Evolutionary conservation across 2,329 filamentous ascomycete genomes (phyloP).

Genomic region (Eutypa lata): DNA sequence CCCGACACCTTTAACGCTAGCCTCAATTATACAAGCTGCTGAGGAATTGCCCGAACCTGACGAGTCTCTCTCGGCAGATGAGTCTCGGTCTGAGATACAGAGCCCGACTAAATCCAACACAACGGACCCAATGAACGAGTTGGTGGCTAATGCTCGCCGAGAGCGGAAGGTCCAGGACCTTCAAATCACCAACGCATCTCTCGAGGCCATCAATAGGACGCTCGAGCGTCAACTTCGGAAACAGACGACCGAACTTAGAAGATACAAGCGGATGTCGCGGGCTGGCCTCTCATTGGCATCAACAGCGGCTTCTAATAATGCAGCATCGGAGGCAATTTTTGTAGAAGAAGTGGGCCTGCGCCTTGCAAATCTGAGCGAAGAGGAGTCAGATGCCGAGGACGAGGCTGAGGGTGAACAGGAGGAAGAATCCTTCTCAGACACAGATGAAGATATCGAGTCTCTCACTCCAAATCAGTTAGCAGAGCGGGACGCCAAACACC

Average conservation of each 20-base stretch:
- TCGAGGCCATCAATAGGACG: slow-evolving; percentile 91
- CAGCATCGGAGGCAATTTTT: slow-evolving; percentile 40
- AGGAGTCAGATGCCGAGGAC: slow-evolving; percentile 31
- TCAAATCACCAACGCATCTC: slow-evolving; percentile 92
- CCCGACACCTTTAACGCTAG: slow-evolving; percentile 45
- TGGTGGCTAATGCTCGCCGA: slow-evolving; percentile 81
- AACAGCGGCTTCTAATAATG: slow-evolving; percentile 40
- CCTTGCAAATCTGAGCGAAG: slow-evolving; percentile 51
- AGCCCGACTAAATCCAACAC: slow-evolving; percentile 59
- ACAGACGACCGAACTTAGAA: slow-evolving; percentile 81
- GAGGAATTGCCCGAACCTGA: slow-evolving; percentile 45
- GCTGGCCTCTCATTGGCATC: slow-evolving; percentile 67
- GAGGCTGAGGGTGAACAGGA: slow-evolving; percentile 37
- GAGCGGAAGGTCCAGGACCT: slow-evolving; percentile 95
- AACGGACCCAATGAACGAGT: slow-evolving; percentile 65
- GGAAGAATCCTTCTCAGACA: slow-evolving; percentile 48
- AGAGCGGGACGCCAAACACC: slow-evolving; percentile 48
- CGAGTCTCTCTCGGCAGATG: slow-evolving; percentile 22
- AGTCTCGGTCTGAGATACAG: slow-evolving; percentile 35
- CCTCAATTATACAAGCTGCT: slow-evolving; percentile 53
- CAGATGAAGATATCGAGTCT: slow-evolving; percentile 35
- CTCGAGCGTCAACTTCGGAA: slow-evolving; percentile 88
- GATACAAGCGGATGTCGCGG: slow-evolving; percentile 81
- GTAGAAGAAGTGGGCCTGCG: slow-evolving; percentile 41
- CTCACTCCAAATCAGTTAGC: slow-evolving; percentile 37